Percentiles rank a stretch among this genome's conserved stretches.
Conservation (phyloP, 192 early-diverging fungal species). For the Mortierella claussenii region DNA sequence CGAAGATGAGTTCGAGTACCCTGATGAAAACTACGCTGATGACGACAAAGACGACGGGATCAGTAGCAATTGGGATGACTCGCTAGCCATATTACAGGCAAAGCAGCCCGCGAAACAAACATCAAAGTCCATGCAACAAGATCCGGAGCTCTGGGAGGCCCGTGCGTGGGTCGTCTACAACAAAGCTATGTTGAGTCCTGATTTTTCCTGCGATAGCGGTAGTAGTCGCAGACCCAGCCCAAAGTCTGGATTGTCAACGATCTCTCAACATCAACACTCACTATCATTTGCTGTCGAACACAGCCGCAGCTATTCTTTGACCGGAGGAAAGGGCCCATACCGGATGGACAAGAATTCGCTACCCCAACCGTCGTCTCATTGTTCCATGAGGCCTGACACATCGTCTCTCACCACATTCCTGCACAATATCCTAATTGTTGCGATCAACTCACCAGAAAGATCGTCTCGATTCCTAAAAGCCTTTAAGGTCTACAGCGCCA, state of each 20-base stretch:
- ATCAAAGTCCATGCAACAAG: slow-evolving; percentile 2
- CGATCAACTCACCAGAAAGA: slow-evolving; percentile 29
- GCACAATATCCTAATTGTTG: slow-evolving; percentile 31
- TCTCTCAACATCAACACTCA: neutral
- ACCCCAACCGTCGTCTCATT: neutral
- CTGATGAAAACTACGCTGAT: neutral
- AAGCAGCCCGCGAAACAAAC: neutral
- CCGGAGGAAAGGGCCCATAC: neutral
- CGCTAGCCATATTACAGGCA: neutral
- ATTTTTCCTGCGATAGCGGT: neutral
- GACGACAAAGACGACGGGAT: neutral
- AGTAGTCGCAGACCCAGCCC: neutral
- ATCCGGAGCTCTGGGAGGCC: slow-evolving; percentile 40
- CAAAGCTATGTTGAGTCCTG: slow-evolving; percentile 24
- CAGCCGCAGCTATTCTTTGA: neutral
- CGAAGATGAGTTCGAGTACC: slow-evolving; percentile 1
- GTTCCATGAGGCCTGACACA: slow-evolving; percentile 10
- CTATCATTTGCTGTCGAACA: neutral
- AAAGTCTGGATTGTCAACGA: neutral
- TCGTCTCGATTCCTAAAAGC: slow-evolving; percentile 36
- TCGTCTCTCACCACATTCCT: slow-evolving; percentile 23
- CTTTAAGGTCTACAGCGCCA: slow-evolving; percentile 19
- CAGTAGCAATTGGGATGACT: neutral
- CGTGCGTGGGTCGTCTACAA: slow-evolving; percentile 44
- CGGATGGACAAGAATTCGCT: neutral